Evolutionary conservation across 768 basidiomycete genomes (phyloP), one percentile per base, ranked within the genome.

Genomic region (Suillus occidentalis): DNA sequence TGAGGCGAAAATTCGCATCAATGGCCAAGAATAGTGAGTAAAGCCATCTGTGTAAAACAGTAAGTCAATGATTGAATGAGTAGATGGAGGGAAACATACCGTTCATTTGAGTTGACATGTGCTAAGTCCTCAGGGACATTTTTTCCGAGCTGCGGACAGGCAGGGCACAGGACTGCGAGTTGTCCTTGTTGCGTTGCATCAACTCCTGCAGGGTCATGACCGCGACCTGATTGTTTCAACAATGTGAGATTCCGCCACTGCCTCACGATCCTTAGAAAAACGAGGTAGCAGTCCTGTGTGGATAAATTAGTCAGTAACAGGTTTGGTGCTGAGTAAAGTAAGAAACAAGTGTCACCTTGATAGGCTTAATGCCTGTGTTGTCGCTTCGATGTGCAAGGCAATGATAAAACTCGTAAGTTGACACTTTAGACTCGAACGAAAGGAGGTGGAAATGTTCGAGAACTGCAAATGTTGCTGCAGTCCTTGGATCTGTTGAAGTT

Each of bases 131-230:
- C 53, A 0, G 71, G 72, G 2, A 81, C 60, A 64, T 79, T 79
- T 0, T 72, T 66, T 0, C 67, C 73, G 0, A 73, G 75, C 0
- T 74, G 73, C 1, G 79, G 80, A 64, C 80, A 81, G 4, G 77
- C 76, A 4, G 76, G 76, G 59, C 78, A 80, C 6, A 65, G 61
- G 1, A 78, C 65, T 0, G 74, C 74, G 10, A 72, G 68, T 63
- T 73, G 71, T 0, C 80, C 76, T 16, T 62, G 62, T 31, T 61
- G 42, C 4, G 63, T 69, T 4, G 28, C 22, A 25, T n/a, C 39
- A 4, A 59, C 25, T 16, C 64, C 65, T 6, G 12, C 50, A 18
- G 52, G 50, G 28, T 65, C 61, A 25, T 69, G 59, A 14, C 62
- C 68, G 9, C 65, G 25, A 13, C 65, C 71, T 14, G 68, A 63